These are phyloP conservation scores for Corniculantispora saksenae DNA, from an alignment of 2,329 filamentous ascomycete genomes.

Conservation along the genomic window DNA sequence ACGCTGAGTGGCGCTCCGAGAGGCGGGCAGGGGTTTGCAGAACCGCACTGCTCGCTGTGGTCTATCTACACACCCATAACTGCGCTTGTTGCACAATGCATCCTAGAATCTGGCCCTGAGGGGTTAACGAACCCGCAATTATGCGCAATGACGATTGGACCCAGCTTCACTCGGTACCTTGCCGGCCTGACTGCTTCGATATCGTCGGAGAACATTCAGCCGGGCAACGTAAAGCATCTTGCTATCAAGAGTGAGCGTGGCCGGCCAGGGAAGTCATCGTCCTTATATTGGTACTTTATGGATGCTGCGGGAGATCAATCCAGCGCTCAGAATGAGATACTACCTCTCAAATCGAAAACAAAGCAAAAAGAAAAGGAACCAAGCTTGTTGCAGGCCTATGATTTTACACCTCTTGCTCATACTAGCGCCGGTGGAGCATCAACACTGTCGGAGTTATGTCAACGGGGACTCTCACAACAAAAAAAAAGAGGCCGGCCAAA, in stretches of 20 bases:
- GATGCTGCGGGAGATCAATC: constrained; percentile 30
- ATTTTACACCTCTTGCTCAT: not conserved
- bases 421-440: not conserved
- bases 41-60: constrained; percentile 33
- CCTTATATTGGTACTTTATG: constrained; percentile 37
- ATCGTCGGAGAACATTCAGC: constrained; percentile 34
- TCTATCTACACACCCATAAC: constrained; percentile 36
- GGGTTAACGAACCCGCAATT: constrained; percentile 41
- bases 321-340: constrained; percentile 9
- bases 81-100: constrained; percentile 32
- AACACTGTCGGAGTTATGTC: constrained; percentile 31
- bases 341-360: not conserved
- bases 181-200: constrained; percentile 39
- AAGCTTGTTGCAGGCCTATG: not conserved
- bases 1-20: constrained; percentile 22
- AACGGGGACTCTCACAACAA: constrained; percentile 24
- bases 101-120: constrained; percentile 28
- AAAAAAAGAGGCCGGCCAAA: constrained; percentile 33
- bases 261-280: constrained; percentile 39
- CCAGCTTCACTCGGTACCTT: constrained; percentile 39
- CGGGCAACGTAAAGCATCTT: constrained; percentile 34
- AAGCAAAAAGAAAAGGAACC: not conserved
- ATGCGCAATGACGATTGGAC: constrained; percentile 38
- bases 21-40: constrained; percentile 16
- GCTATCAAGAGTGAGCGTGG: constrained; percentile 38